Conservation (phyloP, 768 basidiomycete genomes). For the Boletus bicolor region DNA sequence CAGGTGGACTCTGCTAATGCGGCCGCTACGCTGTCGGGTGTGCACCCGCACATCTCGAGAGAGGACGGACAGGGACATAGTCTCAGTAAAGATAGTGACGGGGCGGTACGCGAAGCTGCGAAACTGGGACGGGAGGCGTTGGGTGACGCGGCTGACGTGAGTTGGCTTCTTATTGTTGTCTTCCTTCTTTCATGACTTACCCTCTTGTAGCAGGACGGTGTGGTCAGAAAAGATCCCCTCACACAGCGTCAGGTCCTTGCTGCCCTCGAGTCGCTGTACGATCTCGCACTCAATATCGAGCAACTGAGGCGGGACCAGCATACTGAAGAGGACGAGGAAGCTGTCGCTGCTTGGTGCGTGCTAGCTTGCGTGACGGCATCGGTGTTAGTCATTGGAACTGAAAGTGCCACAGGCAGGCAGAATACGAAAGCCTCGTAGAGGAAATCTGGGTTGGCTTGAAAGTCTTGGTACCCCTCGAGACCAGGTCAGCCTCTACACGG, state of each 20-base stretch:
- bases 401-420: conserved; percentile 46
- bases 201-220: conserved; percentile 50
- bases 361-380: not conserved
- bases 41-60: conserved; percentile 51
- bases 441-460: conserved; percentile 76
- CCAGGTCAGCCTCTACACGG: conserved; percentile 54
- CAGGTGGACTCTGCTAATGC: conserved; percentile 68
- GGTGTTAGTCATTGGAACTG: not conserved
- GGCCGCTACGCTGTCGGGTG: conserved; percentile 37
- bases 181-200: not conserved
- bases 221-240: conserved; percentile 69
- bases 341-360: conserved; percentile 43
- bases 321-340: conserved; percentile 46
- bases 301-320: conserved; percentile 82
- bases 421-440: conserved; percentile 57
- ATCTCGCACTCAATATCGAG: conserved; percentile 78
- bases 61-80: conserved; percentile 37
- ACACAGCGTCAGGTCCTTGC: conserved; percentile 74
- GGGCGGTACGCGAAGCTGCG: conserved; percentile 70
- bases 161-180: not conserved
- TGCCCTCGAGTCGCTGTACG: conserved; percentile 82
- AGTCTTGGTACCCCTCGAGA: conserved; percentile 90
- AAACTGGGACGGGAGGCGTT: conserved; percentile 73
- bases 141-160: conserved; percentile 55
- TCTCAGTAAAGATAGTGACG: conserved; percentile 39